These are phyloP conservation scores for Bimuria novae-zelandiae DNA, from an alignment of 2,329 filamentous ascomycete species.

Conservation along the genomic window DNA sequence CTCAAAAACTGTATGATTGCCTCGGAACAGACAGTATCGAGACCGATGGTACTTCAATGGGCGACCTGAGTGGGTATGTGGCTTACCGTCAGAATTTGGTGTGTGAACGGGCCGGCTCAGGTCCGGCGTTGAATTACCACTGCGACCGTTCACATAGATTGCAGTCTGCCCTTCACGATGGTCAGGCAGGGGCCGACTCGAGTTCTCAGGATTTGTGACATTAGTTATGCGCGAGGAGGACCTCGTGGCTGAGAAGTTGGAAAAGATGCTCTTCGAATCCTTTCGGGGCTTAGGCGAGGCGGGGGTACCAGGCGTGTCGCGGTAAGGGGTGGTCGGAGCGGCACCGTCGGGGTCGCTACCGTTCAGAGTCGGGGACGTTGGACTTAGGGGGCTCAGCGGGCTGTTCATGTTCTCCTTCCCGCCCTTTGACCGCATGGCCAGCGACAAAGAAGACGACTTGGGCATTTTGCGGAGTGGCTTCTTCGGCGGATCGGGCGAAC, in stretches of 20 bases:
- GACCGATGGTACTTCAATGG: background rate
- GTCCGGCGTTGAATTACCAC: constrained; percentile 55
- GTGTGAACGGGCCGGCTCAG: constrained; percentile 46
- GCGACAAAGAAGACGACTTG: constrained; percentile 44
- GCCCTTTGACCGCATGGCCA: constrained; percentile 41
- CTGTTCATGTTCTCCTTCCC: constrained; percentile 31
- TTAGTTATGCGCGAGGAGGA: constrained; percentile 50
- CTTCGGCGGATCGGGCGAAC: constrained; percentile 22
- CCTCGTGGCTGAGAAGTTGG: constrained; percentile 54
- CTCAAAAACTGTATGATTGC: background rate
- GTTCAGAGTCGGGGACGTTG: constrained; percentile 32
- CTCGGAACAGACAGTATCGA: background rate
- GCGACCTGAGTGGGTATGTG: background rate
- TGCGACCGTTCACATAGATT: constrained; percentile 49
- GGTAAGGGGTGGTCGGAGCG: constrained; percentile 38
- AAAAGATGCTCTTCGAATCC: constrained; percentile 52
- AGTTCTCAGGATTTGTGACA: constrained; percentile 42
- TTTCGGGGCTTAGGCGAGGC: constrained; percentile 43
- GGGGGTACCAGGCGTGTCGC: constrained; percentile 38
- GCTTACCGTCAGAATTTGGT: constrained; percentile 43
- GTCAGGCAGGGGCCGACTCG: constrained; percentile 40
- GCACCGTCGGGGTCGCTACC: constrained; percentile 29
- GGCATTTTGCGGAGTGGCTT: constrained; percentile 45
- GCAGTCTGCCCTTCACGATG: constrained; percentile 32
- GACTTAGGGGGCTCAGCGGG: constrained; percentile 42